Percentiles rank a stretch among this genome's conserved stretches.
Conservation (phyloP, 2,329 filamentous ascomycete genomes). For the Leptographium radiaticola region DNA sequence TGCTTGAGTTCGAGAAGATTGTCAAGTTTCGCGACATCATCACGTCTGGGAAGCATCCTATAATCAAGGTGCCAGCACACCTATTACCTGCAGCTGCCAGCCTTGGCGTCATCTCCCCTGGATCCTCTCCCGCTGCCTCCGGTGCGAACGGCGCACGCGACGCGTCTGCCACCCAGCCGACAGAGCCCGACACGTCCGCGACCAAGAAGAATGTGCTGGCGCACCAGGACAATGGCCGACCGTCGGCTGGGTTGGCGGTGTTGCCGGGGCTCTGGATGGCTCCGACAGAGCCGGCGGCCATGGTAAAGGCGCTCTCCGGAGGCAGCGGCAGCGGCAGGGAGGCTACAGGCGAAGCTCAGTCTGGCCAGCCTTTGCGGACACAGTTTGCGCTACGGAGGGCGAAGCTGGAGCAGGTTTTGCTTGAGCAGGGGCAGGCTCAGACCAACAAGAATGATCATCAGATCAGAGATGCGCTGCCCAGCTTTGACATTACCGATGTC, state of each 20-base stretch:
- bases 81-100: constrained; percentile 10
- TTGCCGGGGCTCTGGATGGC: constrained; percentile 4
- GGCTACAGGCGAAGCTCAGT: constrained; percentile 60
- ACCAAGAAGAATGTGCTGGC: constrained; percentile 17
- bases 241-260: constrained; percentile 16
- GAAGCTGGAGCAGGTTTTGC: constrained; percentile 63
- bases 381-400: constrained; percentile 70
- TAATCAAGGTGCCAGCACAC: constrained; percentile 40
- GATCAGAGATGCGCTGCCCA: constrained; percentile 39
- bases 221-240: constrained; percentile 24
- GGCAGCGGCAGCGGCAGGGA: not conserved
- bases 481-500: constrained; percentile 61
- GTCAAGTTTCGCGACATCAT: constrained; percentile 69
- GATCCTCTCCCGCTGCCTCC: constrained; percentile 7
- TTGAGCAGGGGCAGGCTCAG: constrained; percentile 57
- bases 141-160: not conserved
- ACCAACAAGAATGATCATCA: constrained; percentile 27
- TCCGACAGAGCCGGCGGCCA: not conserved
- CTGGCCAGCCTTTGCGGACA: constrained; percentile 69
- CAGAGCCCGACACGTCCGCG: not conserved
- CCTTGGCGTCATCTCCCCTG: not conserved
- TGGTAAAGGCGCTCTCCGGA: not conserved
- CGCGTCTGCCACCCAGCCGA: not conserved
- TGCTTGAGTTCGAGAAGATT: constrained; percentile 66
- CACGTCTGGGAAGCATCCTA: constrained; percentile 60